Evolutionary conservation across 371 early-diverging fungal species (phyloP).

Genomic region (Rhizomucor miehei): DNA sequence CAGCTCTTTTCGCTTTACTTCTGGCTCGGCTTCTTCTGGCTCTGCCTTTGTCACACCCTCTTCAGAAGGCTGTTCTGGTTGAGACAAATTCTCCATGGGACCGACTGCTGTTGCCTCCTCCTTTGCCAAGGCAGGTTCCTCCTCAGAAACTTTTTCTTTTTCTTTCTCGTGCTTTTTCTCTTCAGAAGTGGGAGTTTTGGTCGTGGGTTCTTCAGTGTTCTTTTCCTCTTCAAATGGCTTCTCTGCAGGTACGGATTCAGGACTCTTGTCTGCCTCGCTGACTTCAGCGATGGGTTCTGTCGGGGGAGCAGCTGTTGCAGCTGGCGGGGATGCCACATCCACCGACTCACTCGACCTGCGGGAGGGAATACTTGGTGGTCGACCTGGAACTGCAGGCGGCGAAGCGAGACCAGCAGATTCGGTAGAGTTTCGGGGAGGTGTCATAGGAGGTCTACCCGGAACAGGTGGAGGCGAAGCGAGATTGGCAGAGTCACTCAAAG

Average conservation of each 20-base stretch:
- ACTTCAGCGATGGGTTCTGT: no score
- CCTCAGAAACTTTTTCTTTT: slow-evolving; percentile 7
- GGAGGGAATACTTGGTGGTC: slow-evolving; percentile 4
- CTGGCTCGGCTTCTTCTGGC: slow-evolving; percentile 6
- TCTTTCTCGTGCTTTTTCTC: slow-evolving; percentile 2
- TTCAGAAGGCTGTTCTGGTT: slow-evolving; percentile 2
- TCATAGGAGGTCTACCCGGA: not conserved
- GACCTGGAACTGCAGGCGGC: not conserved
- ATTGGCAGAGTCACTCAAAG: not conserved
- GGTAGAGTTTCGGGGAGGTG: not conserved
- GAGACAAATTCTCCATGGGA: not conserved
- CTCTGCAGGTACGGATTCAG: slow-evolving; percentile 5
- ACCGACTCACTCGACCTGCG: slow-evolving; percentile 2
- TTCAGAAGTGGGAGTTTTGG: no score
- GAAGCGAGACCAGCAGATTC: slow-evolving; percentile 1
- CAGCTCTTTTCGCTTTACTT: slow-evolving; percentile 1
- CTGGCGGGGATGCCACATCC: not conserved
- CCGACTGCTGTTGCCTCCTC: no score
- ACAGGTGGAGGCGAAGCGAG: not conserved
- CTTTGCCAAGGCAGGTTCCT: no score
- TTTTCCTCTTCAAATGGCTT: not conserved
- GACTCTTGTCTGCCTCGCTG: slow-evolving; percentile 1
- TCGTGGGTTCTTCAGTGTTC: slow-evolving; percentile 2
- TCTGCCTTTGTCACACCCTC: slow-evolving; percentile 8
- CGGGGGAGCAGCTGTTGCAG: no score